Percentiles rank a stretch among this genome's conserved stretches.
Evolutionary conservation across 345 rosid species (phyloP).

Genomic region (Chamaenerion angustifolium): DNA sequence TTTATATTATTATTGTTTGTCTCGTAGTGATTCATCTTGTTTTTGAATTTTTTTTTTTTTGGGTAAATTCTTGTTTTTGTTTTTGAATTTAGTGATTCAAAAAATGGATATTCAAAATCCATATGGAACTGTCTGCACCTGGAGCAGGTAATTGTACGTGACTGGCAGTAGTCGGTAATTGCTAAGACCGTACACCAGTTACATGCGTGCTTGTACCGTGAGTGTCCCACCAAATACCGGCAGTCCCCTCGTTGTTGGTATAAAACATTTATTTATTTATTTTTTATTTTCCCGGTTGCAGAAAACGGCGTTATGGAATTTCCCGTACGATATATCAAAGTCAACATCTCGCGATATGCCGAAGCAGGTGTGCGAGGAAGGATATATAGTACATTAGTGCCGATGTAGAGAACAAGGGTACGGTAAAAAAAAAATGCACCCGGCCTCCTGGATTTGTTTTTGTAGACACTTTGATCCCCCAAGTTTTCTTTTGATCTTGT

Average conservation of each 20-base stretch:
- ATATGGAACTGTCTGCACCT: background rate
- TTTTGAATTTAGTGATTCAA: too few relatives aligned
- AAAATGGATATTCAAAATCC: too few relatives aligned
- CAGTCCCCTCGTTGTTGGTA: background rate
- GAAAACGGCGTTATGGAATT: conserved; percentile 15
- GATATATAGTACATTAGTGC: background rate
- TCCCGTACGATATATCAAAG: background rate
- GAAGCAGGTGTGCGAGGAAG: too few relatives aligned
- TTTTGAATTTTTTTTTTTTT: too few relatives aligned
- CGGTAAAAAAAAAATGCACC: background rate
- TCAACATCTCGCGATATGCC: conserved; percentile 1
- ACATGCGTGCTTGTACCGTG: conserved; percentile 10
- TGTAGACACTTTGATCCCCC: too few relatives aligned
- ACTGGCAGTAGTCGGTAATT: conserved; percentile 9
- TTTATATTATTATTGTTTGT: too few relatives aligned
- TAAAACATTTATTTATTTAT: background rate
- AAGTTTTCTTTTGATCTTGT: too few relatives aligned
- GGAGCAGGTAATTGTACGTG: conserved; percentile 1
- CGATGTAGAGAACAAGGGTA: background rate
- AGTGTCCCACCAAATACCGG: conserved; percentile 11
- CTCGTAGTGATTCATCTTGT: too few relatives aligned
- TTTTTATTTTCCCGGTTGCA: conserved; percentile 16
- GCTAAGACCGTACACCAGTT: conserved; percentile 7
- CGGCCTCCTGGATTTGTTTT: background rate
- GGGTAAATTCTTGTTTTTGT: too few relatives aligned